A percentile compares a stretch with the other conserved stretches of the same genome.
Evolutionary conservation across 2,329 filamentous ascomycete species (phyloP).

Genomic region (Penicillium sp.): DNA sequence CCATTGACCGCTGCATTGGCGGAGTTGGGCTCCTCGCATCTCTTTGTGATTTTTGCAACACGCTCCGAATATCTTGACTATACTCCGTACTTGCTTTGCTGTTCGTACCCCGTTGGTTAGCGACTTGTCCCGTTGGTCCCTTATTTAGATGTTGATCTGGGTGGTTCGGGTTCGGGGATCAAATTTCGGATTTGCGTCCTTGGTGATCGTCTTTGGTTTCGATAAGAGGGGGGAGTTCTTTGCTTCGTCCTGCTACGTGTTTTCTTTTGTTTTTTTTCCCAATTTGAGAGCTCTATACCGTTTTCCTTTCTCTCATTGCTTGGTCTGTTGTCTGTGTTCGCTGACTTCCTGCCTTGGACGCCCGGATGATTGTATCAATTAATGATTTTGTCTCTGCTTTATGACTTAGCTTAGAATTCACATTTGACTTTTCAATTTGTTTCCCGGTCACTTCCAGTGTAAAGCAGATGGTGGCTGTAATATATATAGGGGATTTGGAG

Average conservation of each 20-base stretch:
- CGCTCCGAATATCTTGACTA: constrained; percentile 17
- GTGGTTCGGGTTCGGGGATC: constrained; percentile 1
- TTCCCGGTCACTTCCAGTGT: not conserved
- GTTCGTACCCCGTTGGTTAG: constrained; percentile 7
- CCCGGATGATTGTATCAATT: constrained; percentile 24
- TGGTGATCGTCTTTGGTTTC: not conserved
- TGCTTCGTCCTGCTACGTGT: constrained; percentile 1
- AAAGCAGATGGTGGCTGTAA: not conserved
- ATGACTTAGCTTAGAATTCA: constrained; percentile 18
- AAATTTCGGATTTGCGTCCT: constrained; percentile 1
- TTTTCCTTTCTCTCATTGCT: constrained; percentile 17
- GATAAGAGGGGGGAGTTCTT: constrained; percentile 8
- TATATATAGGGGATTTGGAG: not conserved
- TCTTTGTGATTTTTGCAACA: constrained; percentile 19
- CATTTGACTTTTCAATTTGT: constrained; percentile 10
- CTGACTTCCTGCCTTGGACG: constrained; percentile 2
- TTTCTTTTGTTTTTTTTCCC: constrained; percentile 9
- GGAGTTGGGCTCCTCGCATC: constrained; percentile 18
- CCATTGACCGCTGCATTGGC: constrained; percentile 15
- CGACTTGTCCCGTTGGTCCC: not conserved
- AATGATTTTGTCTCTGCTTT: constrained; percentile 22
- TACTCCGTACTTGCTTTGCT: constrained; percentile 12
- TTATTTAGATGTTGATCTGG: constrained; percentile 8
- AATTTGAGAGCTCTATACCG: constrained; percentile 30
- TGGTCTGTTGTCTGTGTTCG: constrained; percentile 11